These are phyloP conservation scores for Aspergillus fijiensis DNA, from an alignment of 2,329 filamentous ascomycete genomes.

Conservation along the genomic window DNA sequence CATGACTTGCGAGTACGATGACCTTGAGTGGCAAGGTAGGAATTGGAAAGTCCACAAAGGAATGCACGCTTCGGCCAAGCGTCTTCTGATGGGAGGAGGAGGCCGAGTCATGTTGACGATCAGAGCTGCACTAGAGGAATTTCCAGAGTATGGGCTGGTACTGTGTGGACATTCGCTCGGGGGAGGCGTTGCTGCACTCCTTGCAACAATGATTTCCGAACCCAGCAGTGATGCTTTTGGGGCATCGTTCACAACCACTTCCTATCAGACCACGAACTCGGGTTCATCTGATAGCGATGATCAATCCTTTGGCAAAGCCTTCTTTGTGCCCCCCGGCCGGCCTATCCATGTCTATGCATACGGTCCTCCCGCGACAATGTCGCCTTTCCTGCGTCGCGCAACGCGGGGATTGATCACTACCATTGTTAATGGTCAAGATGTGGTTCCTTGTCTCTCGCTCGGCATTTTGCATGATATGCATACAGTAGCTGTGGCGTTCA, in stretches of 20 bases:
- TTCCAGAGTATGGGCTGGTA: constrained; percentile 68
- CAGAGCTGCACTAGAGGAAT: constrained; percentile 64
- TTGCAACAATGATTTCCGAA: constrained; percentile 70
- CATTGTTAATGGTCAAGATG: constrained; percentile 69
- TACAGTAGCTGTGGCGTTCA: constrained; percentile 69
- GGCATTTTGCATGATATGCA: constrained; percentile 75
- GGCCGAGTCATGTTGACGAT: constrained; percentile 66
- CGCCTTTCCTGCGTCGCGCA: constrained; percentile 65
- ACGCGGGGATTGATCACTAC: constrained; percentile 74
- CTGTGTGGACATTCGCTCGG: constrained; percentile 69
- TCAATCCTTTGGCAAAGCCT: constrained; percentile 22
- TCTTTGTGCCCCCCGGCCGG: constrained; percentile 63
- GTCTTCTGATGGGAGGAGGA: constrained; percentile 66
- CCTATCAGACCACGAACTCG: constrained; percentile 35
- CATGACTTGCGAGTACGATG: constrained; percentile 72
- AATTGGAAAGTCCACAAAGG: constrained; percentile 72
- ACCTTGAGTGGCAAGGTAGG: constrained; percentile 58
- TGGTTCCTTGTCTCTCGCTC: constrained; percentile 71
- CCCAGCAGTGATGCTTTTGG: constrained; percentile 52
- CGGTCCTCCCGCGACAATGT: constrained; percentile 72
- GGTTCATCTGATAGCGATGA: constrained; percentile 35
- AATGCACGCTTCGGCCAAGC: constrained; percentile 68
- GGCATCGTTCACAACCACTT: constrained; percentile 63
- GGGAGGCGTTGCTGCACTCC: constrained; percentile 66
- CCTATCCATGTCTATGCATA: constrained; percentile 79